phyloP scores from a whole-genome alignment of 139 green algal species.

The Chlamydomonas sphaeroides region DNA sequence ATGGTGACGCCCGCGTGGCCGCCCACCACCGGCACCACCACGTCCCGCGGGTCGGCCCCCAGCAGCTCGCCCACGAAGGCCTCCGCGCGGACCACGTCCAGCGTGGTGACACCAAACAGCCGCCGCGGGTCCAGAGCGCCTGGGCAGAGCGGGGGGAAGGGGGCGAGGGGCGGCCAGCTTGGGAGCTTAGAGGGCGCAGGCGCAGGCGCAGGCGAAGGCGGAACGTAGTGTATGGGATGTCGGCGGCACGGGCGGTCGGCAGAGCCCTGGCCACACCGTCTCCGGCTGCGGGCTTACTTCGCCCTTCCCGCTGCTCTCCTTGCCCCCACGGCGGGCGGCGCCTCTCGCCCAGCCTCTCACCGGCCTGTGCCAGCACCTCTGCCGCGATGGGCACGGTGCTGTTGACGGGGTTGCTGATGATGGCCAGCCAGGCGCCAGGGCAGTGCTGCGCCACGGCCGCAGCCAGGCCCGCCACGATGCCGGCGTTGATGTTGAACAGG shows the following conservation, averaged over 20 bases:
- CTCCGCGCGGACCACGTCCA: slow-evolving; percentile 94
- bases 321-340: no score
- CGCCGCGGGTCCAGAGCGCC: slow-evolving; percentile 86
- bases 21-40: slow-evolving; percentile 95
- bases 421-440: slow-evolving; percentile 79
- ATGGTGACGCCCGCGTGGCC: slow-evolving; percentile 98
- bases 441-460: slow-evolving; percentile 82
- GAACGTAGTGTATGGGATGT: no score
- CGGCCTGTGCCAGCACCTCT: slow-evolving; percentile 90
- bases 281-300: no score
- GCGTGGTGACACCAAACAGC: slow-evolving; percentile 90
- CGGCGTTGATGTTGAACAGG: slow-evolving; percentile 99
- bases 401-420: slow-evolving; percentile 99
- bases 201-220: no score
- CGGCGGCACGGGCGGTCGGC: no score
- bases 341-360: no score
- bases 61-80: slow-evolving; percentile 75
- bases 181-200: no score
- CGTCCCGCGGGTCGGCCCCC: slow-evolving; percentile 78
- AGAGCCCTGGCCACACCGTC: no score
- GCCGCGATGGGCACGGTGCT: slow-evolving; percentile 96
- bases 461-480: slow-evolving; percentile 92
- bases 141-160: background rate
- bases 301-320: no score
- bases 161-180: no score